A percentile compares a stretch with the other conserved stretches of the same genome.
Evolutionary conservation across 2,329 filamentous ascomycete species (phyloP).

Genomic region (Sclerotinia trifoliorum): DNA sequence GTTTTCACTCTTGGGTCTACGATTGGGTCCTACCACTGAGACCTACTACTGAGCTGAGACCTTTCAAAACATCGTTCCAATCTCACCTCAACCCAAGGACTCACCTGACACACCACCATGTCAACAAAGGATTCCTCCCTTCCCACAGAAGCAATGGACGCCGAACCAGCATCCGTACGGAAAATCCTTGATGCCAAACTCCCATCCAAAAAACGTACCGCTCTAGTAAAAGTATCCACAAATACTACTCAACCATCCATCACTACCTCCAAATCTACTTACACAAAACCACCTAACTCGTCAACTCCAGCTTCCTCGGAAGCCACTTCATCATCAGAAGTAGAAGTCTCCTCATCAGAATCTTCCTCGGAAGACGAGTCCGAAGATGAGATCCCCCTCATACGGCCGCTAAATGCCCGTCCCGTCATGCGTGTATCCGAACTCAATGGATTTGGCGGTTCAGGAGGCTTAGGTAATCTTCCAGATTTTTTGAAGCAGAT

Average conservation of each 20-base stretch:
- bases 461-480: constrained; percentile 18
- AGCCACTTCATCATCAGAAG: constrained; percentile 5
- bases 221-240: not conserved
- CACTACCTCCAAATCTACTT: not conserved
- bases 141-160: constrained; percentile 10
- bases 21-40: not conserved
- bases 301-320: not conserved
- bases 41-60: not conserved
- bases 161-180: not conserved
- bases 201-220: constrained; percentile 7
- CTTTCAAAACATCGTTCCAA: not conserved
- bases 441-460: constrained; percentile 17
- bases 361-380: not conserved
- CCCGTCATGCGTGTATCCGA: constrained; percentile 28
- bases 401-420: constrained; percentile 26
- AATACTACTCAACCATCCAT: constrained; percentile 3
- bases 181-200: constrained; percentile 11
- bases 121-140: constrained; percentile 5
- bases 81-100: not conserved
- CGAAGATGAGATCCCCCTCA: constrained; percentile 25
- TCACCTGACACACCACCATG: constrained; percentile 17
- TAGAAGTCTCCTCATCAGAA: not conserved
- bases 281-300: not conserved
- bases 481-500: constrained; percentile 28
- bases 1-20: not conserved